Evolutionary conservation across 1,284 basidiomycete genomes (phyloP), one percentile per base, ranked within the genome.

Genomic region (Sanghuangporus weigelae): DNA sequence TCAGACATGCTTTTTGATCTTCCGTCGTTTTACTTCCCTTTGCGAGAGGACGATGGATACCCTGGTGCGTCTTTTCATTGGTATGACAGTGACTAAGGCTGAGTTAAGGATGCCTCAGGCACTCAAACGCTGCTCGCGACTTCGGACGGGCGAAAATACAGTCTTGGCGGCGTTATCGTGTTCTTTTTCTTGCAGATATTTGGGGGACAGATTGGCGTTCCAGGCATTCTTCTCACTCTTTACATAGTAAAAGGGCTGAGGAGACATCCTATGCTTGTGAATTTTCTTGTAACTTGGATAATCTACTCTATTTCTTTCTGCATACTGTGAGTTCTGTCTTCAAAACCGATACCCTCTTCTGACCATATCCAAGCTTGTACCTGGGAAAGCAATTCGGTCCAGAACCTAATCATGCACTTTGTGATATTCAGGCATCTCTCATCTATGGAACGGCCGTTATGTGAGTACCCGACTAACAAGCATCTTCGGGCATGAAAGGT

Each of bases 161-260:
- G 23, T 26, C 5, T 57, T 10, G 46, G 54, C 35, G 36, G 60
- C 12, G 19, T 56, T n/a, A 40, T 59, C 7, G 54, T 56, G n/a
- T 65, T 65, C 57, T 65, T 65, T 53, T 36, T 59, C 11, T 55
- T 65, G 11, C 60, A 62, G 46, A 65, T 65, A 19, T 16, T 65
- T 40, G 64, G 64, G 7, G 64, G 64, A 16, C 64, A 65, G 5
- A 19, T 62, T 31, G 60, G 60, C 12, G 40, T 65, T 19, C 64
- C 64, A 7, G 11, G 55, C 38, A 40, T 65, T 8, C 60, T 65
- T n/a, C 19, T 59, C 6, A 62, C 64, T 23, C 40, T 62, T 5
- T 57, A 53, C 23, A 3, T 53, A 31, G 14, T 48, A 0, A 57
- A 46, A 19, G 60, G 60, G 6, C 1, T 65, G 21, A 55, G 38